Percentiles rank a stretch among this genome's conserved stretches.
These are phyloP conservation scores for Teratosphaeria zuluensis DNA, from an alignment of 2,329 filamentous ascomycete species.

Conservation along the genomic window DNA sequence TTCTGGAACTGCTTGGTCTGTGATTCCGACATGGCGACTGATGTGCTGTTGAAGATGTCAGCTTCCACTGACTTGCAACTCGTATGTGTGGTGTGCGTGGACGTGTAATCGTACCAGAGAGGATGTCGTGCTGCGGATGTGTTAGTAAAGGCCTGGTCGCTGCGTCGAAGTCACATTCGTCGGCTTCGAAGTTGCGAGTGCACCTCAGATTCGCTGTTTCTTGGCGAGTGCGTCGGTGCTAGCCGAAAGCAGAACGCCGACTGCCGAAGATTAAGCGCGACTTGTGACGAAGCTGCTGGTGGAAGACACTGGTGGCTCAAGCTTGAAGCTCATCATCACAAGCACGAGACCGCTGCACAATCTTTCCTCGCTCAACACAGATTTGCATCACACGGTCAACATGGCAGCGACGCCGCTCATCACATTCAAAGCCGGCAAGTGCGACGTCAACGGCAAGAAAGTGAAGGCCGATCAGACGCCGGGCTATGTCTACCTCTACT, in stretches of 20 bases:
- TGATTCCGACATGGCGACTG: conserved; percentile 7
- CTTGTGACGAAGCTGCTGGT: background rate
- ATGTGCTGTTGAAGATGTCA: background rate
- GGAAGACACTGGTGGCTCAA: background rate
- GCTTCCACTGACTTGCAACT: background rate
- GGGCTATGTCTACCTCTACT: conserved; percentile 87
- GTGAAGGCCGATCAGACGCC: conserved; percentile 63
- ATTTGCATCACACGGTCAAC: conserved; percentile 13
- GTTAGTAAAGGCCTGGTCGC: background rate
- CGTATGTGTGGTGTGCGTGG: background rate
- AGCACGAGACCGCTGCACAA: no score
- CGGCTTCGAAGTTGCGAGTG: background rate
- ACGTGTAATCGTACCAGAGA: background rate
- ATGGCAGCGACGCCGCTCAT: conserved; percentile 85
- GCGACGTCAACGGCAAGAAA: conserved; percentile 53
- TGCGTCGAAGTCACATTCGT: background rate
- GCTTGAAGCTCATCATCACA: no score
- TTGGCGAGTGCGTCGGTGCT: background rate
- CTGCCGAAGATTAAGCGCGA: background rate
- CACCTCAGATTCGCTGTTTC: background rate
- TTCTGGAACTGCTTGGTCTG: conserved; percentile 94
- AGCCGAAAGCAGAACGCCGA: background rate
- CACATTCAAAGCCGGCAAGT: conserved; percentile 92
- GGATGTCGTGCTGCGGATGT: background rate
- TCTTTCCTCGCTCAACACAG: background rate